A percentile compares a stretch with the other conserved stretches of the same genome.
These are phyloP conservation scores for Pulveroboletus sp. DNA, from an alignment of 768 basidiomycete genomes.

Conservation along the genomic window DNA sequence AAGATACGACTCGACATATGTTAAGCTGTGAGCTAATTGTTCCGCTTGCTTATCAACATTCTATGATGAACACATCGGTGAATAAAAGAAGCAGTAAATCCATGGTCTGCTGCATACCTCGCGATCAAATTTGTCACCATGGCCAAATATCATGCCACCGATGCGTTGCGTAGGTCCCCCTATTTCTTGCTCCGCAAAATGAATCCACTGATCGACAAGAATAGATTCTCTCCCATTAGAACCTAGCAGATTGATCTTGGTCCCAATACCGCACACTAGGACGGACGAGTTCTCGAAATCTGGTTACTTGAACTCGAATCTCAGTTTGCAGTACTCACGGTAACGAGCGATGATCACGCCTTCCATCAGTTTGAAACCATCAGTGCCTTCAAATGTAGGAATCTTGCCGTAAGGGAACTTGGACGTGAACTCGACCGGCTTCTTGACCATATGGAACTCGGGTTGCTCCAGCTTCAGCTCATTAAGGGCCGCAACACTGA, in stretches of 20 bases:
- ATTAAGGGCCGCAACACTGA: constrained; percentile 20
- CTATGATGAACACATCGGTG: not conserved
- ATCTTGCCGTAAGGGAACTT: constrained; percentile 24
- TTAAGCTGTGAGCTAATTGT: constrained; percentile 1
- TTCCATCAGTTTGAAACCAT: constrained; percentile 19
- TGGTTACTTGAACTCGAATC: not conserved
- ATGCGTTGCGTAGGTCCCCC: not conserved
- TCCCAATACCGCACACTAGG: constrained; percentile 15
- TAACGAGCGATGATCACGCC: constrained; percentile 23
- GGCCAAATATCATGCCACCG: not conserved
- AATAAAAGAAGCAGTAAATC: not conserved
- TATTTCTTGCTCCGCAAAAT: constrained; percentile 14
- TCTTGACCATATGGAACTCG: constrained; percentile 11
- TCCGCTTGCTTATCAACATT: not conserved
- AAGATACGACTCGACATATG: constrained; percentile 17
- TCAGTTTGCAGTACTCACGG: constrained; percentile 6
- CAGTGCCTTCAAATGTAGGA: constrained; percentile 18
- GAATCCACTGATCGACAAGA: constrained; percentile 12
- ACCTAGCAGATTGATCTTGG: constrained; percentile 8
- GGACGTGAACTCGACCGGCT: constrained; percentile 6
- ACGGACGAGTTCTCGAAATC: no score
- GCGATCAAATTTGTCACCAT: not conserved
- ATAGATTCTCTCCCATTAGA: constrained; percentile 7
- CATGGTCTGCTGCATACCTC: not conserved
- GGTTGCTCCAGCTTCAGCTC: constrained; percentile 11